Conservation (phyloP, 192 early-diverging fungal species). For the Polychytrium aggregatum region DNA sequence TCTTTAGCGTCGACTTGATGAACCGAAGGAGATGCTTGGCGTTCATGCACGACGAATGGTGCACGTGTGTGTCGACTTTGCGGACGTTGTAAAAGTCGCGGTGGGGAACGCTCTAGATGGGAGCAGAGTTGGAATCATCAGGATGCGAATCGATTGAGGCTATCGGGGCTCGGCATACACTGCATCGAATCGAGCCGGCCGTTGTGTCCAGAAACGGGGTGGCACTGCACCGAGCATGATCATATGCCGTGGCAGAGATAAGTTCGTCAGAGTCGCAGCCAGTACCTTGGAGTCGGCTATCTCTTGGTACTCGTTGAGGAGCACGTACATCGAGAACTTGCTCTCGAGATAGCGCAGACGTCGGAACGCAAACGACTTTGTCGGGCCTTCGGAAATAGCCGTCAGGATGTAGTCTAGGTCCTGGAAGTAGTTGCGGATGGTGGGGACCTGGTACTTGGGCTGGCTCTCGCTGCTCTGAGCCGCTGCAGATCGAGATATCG, state of each 20-base stretch:
- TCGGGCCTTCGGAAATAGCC: conserved; percentile 74
- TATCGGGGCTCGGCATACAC: too few species aligned
- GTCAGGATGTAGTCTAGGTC: conserved; percentile 73
- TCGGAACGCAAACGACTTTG: conserved; percentile 85
- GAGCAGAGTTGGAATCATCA: background rate
- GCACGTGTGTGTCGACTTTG: conserved; percentile 95
- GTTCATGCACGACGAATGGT: conserved; percentile 90
- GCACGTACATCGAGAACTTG: conserved; percentile 85
- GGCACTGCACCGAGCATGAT: background rate
- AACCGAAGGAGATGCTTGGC: conserved; percentile 91
- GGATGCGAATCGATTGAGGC: too few species aligned
- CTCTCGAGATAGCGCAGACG: conserved; percentile 81
- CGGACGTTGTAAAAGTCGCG: conserved; percentile 97
- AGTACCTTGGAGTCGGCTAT: conserved; percentile 79
- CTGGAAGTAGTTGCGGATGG: conserved; percentile 71
- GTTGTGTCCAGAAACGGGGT: too few species aligned
- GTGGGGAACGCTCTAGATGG: conserved; percentile 62
- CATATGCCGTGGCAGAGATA: too few species aligned
- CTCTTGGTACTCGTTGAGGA: conserved; percentile 91
- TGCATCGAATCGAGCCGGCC: too few species aligned
- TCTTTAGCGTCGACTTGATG: conserved; percentile 85
- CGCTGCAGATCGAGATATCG: too few species aligned
- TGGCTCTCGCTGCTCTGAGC: too few species aligned
- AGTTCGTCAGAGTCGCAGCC: too few species aligned
- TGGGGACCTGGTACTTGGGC: conserved; percentile 47